Percentiles rank a stretch among this genome's conserved stretches.
Conservation (phyloP, 116 monocot genomes). For the Zostera marina region DNA sequence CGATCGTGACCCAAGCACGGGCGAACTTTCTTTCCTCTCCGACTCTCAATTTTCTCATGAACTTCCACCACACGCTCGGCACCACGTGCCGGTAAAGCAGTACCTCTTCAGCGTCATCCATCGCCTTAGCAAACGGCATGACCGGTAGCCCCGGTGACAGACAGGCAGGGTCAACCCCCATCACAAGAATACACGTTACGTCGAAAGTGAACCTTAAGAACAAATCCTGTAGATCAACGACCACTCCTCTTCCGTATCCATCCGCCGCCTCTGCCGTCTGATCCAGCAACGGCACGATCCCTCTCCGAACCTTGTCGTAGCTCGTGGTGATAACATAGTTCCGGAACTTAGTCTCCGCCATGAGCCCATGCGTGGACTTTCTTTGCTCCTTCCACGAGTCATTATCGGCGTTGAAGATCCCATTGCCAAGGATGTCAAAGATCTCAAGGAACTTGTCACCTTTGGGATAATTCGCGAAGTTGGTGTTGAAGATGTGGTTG, state of each 20-base stretch:
- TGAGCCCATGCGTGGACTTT: conserved; percentile 11
- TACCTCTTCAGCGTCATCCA: conserved; percentile 27
- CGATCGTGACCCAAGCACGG: conserved; percentile 13
- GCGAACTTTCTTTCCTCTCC: conserved; percentile 27
- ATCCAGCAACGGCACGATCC: conserved; percentile 11
- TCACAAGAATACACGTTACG: conserved; percentile 11
- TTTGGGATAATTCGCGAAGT: conserved; percentile 26
- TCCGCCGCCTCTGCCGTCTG: background rate
- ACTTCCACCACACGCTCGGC: conserved; percentile 32
- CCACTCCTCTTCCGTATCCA: background rate
- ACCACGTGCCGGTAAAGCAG: conserved; percentile 17
- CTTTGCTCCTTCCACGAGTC: conserved; percentile 22
- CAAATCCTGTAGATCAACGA: conserved; percentile 29
- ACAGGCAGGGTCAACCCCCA: conserved; percentile 31
- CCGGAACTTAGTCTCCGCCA: conserved; percentile 7
- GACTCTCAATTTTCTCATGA: conserved; percentile 16
- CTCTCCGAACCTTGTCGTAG: conserved; percentile 5
- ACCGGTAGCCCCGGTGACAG: conserved; percentile 21
- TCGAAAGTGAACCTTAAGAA: conserved; percentile 31
- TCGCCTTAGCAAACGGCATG: conserved; percentile 30
- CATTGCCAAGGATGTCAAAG: conserved; percentile 28
- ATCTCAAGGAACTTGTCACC: conserved; percentile 20
- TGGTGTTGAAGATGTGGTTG: conserved; percentile 21
- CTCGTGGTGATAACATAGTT: conserved; percentile 5
- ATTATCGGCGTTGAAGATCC: conserved; percentile 28